phyloP scores from a whole-genome alignment of 306 rosid species.

The barrel medic (Medicago truncatula) region MtrunA17r5.0-ANR NC_053045.1:61612001-61612500 shows the following conservation, averaged over 20 bases:
- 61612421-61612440: conserved; percentile 70
- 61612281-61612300: conserved; percentile 98
- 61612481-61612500: not conserved
- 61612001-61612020: too few species aligned
- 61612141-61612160: too few species aligned
- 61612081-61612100: too few species aligned
- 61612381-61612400: conserved; percentile 77
- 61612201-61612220: too few species aligned
- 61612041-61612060: too few species aligned
- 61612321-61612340: conserved; percentile 75
- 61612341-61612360: conserved; percentile 61
- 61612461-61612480: conserved; percentile 90
- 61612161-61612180: too few species aligned
- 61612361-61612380: conserved; percentile 82
- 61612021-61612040: too few species aligned
- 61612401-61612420: conserved; percentile 60
- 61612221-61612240: too few species aligned
- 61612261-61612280: not conserved
- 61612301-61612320: conserved; percentile 73
- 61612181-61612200: too few species aligned
- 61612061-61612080: too few species aligned
- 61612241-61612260: not conserved
- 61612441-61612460: conserved; percentile 86
- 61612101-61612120: too few species aligned
- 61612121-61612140: too few species aligned